Conservation (phyloP, 768 basidiomycete genomes). For the Rhizopogon sp. region DNA sequence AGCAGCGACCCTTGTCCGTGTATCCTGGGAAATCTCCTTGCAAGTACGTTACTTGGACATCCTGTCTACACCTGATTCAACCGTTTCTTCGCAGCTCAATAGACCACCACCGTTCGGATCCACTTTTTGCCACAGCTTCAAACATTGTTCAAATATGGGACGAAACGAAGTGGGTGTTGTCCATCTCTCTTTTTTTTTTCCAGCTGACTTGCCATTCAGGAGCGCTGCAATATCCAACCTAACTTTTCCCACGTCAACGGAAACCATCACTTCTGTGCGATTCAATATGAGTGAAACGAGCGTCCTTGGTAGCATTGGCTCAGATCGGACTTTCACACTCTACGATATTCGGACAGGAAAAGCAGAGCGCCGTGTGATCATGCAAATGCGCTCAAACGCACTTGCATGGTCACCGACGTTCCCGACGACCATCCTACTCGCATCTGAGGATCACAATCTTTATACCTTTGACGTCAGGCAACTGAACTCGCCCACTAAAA, state of each 20-base stretch:
- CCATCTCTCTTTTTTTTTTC: background rate
- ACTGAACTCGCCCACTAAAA: slow-evolving; percentile 75
- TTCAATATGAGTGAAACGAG: slow-evolving; percentile 95
- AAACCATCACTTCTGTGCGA: slow-evolving; percentile 82
- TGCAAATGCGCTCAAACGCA: slow-evolving; percentile 92
- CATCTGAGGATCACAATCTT: slow-evolving; percentile 98
- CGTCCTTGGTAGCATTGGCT: slow-evolving; percentile 91
- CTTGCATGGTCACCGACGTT: slow-evolving; percentile 96
- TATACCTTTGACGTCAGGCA: slow-evolving; percentile 97
- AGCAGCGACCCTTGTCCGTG: slow-evolving; percentile 61
- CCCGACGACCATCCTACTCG: slow-evolving; percentile 86
- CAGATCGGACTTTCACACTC: slow-evolving; percentile 91
- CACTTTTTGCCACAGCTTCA: slow-evolving; percentile 92
- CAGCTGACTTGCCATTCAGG: slow-evolving; percentile 32
- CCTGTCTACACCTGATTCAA: background rate
- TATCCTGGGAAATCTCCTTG: slow-evolving; percentile 87
- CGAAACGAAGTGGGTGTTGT: slow-evolving; percentile 73
- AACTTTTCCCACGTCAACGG: slow-evolving; percentile 80
- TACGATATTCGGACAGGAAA: slow-evolving; percentile 97
- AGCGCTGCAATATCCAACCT: slow-evolving; percentile 83
- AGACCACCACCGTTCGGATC: slow-evolving; percentile 86
- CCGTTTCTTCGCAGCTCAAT: slow-evolving; percentile 55
- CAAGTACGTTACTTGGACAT: slow-evolving; percentile 49
- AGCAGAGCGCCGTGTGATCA: slow-evolving; percentile 85
- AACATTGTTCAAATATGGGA: slow-evolving; percentile 97